A percentile compares a stretch with the other conserved stretches of the same genome.
These are phyloP conservation scores for Alternaria sp. DNA, from an alignment of 2,329 filamentous ascomycete genomes.

Conservation along the genomic window DNA sequence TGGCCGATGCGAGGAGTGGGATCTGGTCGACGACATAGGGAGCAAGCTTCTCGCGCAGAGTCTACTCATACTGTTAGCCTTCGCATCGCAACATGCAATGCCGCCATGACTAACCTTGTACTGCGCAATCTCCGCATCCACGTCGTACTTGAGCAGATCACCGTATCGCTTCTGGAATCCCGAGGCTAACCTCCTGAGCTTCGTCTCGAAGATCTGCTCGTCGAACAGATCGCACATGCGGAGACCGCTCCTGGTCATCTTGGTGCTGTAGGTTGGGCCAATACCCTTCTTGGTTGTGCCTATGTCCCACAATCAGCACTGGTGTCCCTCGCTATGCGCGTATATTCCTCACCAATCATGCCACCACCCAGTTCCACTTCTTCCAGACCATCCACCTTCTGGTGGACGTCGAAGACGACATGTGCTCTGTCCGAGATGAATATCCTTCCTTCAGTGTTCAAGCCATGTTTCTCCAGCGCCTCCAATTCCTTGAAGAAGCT, in stretches of 20 bases:
- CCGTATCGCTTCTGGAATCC: conserved; percentile 76
- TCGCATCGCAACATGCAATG: background rate
- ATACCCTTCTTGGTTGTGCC: conserved; percentile 63
- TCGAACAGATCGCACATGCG: conserved; percentile 74
- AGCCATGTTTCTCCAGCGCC: conserved; percentile 67
- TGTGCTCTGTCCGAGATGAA: conserved; percentile 71
- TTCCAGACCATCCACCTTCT: conserved; percentile 74
- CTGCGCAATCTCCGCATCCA: conserved; percentile 72
- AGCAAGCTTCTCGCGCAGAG: conserved; percentile 65
- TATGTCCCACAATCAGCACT: conserved; percentile 50
- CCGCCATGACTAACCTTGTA: conserved; percentile 60
- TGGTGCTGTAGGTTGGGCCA: conserved; percentile 69
- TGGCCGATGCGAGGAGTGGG: conserved; percentile 68
- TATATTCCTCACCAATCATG: conserved; percentile 46
- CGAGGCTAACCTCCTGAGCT: conserved; percentile 68
- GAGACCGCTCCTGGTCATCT: conserved; percentile 72
- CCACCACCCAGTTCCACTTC: conserved; percentile 63
- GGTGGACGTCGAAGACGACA: conserved; percentile 72
- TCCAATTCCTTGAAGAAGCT: conserved; percentile 73
- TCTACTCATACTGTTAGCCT: conserved; percentile 35
- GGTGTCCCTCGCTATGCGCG: background rate
- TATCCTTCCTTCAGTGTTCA: conserved; percentile 67
- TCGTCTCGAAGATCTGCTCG: conserved; percentile 70
- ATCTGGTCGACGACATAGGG: conserved; percentile 74
- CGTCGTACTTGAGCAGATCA: conserved; percentile 71